phyloP scores from a whole-genome alignment of 139 green algal genomes.

The Coelastrella sp. region DNA sequence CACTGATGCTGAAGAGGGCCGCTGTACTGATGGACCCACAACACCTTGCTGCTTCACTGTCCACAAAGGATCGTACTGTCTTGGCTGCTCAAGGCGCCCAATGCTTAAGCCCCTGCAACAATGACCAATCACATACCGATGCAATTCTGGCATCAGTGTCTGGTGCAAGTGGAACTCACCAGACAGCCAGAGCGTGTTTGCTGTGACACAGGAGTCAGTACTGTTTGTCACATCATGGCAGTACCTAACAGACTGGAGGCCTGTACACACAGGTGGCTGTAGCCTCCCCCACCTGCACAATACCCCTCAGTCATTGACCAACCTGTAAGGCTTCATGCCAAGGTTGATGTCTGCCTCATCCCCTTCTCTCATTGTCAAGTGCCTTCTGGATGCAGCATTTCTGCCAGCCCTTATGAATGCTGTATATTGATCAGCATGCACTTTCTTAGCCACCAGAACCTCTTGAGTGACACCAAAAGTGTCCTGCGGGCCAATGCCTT shows the following conservation, averaged over 20 bases:
- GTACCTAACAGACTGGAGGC: too few species aligned
- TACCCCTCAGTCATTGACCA: background rate
- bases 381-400: background rate
- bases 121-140: background rate
- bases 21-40: background rate
- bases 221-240: too few species aligned
- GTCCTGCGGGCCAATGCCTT: constrained; percentile 36
- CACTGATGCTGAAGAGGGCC: constrained; percentile 19
- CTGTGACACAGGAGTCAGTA: too few species aligned
- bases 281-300: too few species aligned
- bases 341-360: constrained; percentile 33
- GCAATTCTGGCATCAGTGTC: background rate
- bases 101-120: constrained; percentile 4
- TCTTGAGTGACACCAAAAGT: constrained; percentile 29
- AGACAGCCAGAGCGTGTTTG: too few species aligned
- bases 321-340: constrained; percentile 48
- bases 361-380: constrained; percentile 27
- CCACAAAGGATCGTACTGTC: constrained; percentile 38
- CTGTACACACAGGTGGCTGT: too few species aligned
- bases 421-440: constrained; percentile 37
- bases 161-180: too few species aligned
- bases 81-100: background rate
- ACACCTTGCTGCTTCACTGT: constrained; percentile 13
- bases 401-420: constrained; percentile 3
- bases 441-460: background rate